phyloP scores from a whole-genome alignment of 177 flowering plant species.

The Telopea speciosissima region DNA sequence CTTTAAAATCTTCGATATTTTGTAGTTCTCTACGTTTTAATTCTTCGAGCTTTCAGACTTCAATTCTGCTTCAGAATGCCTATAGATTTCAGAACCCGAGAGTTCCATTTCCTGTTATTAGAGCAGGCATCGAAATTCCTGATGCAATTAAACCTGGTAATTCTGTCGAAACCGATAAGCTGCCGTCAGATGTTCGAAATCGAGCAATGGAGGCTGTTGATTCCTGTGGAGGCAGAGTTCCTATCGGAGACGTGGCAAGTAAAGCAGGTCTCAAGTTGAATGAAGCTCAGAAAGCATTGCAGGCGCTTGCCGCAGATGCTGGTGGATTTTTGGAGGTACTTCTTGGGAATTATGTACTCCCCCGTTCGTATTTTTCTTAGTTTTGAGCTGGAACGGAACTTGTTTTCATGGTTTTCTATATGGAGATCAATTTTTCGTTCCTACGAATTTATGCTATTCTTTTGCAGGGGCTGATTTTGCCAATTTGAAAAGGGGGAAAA shows the following conservation, averaged over 20 bases:
- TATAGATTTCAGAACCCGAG: constrained; percentile 10
- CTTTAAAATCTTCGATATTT: constrained; percentile 1
- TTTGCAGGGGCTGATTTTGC: background rate
- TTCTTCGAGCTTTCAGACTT: constrained; percentile 6
- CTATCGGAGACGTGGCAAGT: constrained; percentile 85
- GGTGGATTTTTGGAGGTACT: constrained; percentile 51
- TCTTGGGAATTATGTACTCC: background rate
- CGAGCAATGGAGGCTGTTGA: constrained; percentile 92
- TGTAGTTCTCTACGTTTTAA: constrained; percentile 2
- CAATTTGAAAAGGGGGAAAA: background rate
- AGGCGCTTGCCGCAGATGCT: constrained; percentile 61
- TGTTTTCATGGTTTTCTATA: background rate
- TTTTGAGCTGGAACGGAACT: background rate
- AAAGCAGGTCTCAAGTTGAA: constrained; percentile 67
- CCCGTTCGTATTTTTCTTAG: background rate
- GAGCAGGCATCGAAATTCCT: constrained; percentile 37
- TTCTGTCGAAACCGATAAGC: constrained; percentile 59
- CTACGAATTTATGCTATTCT: background rate
- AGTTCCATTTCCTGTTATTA: constrained; percentile 18
- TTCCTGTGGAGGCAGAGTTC: constrained; percentile 76
- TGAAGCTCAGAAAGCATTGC: constrained; percentile 30
- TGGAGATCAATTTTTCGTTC: background rate
- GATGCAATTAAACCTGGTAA: constrained; percentile 24
- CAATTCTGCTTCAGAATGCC: constrained; percentile 13
- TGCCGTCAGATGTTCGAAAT: constrained; percentile 69